Evolutionary conservation across 1,284 basidiomycete genomes (phyloP), one percentile per base, ranked within the genome.

Genomic region (Ganoderma leucocontextum): DNA sequence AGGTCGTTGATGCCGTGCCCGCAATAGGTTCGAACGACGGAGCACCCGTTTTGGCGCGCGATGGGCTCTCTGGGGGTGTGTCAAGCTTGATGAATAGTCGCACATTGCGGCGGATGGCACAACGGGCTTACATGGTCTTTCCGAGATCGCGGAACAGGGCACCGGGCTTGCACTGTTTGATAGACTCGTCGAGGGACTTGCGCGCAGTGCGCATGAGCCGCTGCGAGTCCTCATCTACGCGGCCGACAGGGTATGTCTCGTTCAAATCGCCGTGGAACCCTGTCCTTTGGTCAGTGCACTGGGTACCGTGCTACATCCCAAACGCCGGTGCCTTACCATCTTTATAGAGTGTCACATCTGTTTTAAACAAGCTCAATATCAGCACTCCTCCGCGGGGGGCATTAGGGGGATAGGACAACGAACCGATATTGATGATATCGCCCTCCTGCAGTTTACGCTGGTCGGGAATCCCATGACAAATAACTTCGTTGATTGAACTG

Each of bases 401-500:
- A 61, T 57, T 57, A 12, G 39, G 49, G 29, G n/a, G 8, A 29
- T 39, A 3, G 13, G 33, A 47, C 22, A 9, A 65, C 81, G 71
- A 75, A 94, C 91, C 97, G 60, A 97, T 89, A 80, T 98, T 98
- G 79, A 98, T 84, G 75, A 98, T 98, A 80, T 98, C 97, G 35
- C 96, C 96, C 74, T 97, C 93, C 75, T 87, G 86, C 63, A 98
- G 81, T 73, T 92, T 94, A 66, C 96, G 85, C 75, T 93, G 86
- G 82, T 98, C 96, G 55, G 96, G 96, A 73, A 98, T 98, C 65
- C 95, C 95, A 80, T 99, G 98, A 80, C 98, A 99, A 76, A 99
- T 97, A 66, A 91, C 92, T 81, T 99, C 98, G 81, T 99, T 99
- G 53, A 99, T 84, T 36, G 95, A 96, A 39, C 93, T 94, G 73